phyloP scores from a whole-genome alignment of 441 rosid species.

The Brassica balearica region DNA sequence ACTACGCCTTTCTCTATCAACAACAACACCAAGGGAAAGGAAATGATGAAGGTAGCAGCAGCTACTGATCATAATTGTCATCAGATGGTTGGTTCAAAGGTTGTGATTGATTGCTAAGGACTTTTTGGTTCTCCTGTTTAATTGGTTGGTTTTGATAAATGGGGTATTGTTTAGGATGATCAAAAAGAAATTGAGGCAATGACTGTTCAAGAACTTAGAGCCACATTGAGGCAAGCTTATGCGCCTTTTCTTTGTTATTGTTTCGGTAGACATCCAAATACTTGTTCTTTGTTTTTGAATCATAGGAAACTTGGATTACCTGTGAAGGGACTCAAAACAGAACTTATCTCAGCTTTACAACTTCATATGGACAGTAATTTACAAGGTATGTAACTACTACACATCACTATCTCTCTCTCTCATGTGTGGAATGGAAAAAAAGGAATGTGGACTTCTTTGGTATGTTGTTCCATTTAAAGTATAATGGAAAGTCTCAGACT shows the following conservation, averaged over 20 bases:
- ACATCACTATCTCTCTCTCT: background rate
- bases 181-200: conserved; percentile 56
- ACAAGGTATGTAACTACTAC: conserved; percentile 35
- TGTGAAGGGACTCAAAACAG: background rate
- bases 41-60: conserved; percentile 33
- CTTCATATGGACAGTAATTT: background rate
- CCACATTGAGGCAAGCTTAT: conserved; percentile 60
- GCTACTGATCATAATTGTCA: conserved; percentile 24
- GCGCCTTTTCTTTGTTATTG: background rate
- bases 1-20: conserved; percentile 41
- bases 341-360: background rate
- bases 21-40: conserved; percentile 42
- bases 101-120: background rate
- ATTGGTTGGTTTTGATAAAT: background rate
- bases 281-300: conserved; percentile 20
- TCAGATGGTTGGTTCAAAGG: conserved; percentile 28
- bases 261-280: conserved; percentile 4
- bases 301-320: conserved; percentile 11
- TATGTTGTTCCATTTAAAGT: background rate
- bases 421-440: background rate
- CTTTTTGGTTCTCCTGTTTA: background rate
- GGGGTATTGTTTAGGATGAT: conserved; percentile 45
- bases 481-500: background rate
- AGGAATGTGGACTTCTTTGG: background rate
- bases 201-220: conserved; percentile 79